Evolutionary conservation across 441 rosid genomes (phyloP).

Genomic region (Geranium incanum): DNA sequence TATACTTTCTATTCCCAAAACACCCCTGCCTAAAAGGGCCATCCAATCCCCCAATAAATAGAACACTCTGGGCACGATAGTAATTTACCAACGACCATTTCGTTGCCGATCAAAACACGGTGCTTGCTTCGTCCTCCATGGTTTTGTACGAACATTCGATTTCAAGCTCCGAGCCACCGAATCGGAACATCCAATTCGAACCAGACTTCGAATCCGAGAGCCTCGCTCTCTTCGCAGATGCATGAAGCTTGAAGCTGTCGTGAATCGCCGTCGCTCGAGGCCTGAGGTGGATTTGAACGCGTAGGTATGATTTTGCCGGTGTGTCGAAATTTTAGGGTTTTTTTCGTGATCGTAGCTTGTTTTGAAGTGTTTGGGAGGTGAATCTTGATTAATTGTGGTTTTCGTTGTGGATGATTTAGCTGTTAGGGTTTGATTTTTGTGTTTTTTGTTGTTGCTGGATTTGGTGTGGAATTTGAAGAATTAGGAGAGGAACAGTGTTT

Average conservation of each 20-base stretch:
- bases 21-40: background rate
- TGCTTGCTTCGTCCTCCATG: conserved; percentile 52
- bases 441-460: conserved; percentile 21
- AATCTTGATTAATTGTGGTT: conserved; percentile 23
- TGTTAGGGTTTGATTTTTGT: conserved; percentile 34
- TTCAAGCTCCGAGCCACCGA: conserved; percentile 28
- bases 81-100: conserved; percentile 33
- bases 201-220: conserved; percentile 8
- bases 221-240: background rate
- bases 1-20: background rate
- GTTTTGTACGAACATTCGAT: conserved; percentile 56
- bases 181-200: conserved; percentile 26
- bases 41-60: background rate
- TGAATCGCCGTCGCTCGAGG: conserved; percentile 11
- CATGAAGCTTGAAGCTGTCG: background rate
- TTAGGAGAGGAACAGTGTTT: conserved; percentile 21
- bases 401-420: conserved; percentile 23
- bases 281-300: conserved; percentile 30
- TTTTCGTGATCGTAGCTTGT: conserved; percentile 16
- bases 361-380: conserved; percentile 21
- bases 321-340: conserved; percentile 37
- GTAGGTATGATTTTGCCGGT: conserved; percentile 16
- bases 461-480: conserved; percentile 22
- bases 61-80: conserved; percentile 36
- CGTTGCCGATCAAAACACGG: conserved; percentile 91